Base-by-base conservation (phyloP, 352 stramenopile species). In the Pythium chondricola region DNA sequence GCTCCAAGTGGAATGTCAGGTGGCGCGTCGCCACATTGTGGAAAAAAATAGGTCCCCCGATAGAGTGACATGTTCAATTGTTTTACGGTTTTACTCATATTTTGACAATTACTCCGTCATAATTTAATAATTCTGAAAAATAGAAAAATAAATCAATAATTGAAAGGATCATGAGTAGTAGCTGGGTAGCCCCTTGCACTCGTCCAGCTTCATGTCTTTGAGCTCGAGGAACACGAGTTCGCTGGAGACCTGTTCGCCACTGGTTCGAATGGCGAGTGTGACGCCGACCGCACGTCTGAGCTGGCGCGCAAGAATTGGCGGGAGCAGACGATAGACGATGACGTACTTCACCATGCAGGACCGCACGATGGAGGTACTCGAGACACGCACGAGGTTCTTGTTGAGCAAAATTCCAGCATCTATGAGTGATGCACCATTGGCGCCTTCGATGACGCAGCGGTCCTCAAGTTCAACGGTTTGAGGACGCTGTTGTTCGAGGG, bases 311-410 rank as follows among this genome's bases (percentile, higher is more conserved):
- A 63, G 37, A 5, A 54, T 17, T 2, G 38, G 27, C 35, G 51
- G 56, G n/a, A 58, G 24, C 18, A 58, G 43, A 2, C 49, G 50
- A 21, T 60, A 64, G 20, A 60, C 20, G 18, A 64, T 43, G 29
- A 45, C 56, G 38, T 56, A 64, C 46, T 64, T 55, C 32, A 64
- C 49, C 20, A 56, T 60, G 27, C 42, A 49, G n/a, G 20, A 43
- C 2, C 56, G 49, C 6, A 55, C 48, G 30, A 60, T 41, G 2
- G 14, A 5, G 14, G 37, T 51, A 16, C 36, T 43, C 18, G 49
- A 64, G 4, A 64, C 43, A 9, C 43, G 56, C 30, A 64, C 41
- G 25, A 60, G 47, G 21, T 64, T 64, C 45, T 64, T 60, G 35
- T 58, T 55, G 18, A 64, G 50, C 21, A 64, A 35, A 29, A 64